Base-by-base conservation (phyloP, 208 protist genomes). In the Wallacemonas collosoma region DNA sequence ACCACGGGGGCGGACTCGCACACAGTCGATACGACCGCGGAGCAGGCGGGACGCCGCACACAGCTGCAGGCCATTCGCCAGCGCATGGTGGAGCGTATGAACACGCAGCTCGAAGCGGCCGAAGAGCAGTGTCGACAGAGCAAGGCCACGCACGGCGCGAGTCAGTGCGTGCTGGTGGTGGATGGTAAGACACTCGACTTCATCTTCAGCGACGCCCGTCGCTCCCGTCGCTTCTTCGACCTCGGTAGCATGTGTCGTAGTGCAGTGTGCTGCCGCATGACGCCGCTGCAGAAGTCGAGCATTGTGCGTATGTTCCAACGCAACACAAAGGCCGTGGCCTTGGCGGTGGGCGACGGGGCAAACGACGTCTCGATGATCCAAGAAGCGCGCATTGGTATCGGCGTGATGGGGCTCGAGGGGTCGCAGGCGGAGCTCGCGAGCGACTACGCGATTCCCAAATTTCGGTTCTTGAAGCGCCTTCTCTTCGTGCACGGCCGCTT, bases 351-450 rank as follows among this genome's bases (percentile, higher is more conserved):
- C 41, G 91, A 96, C 56, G 91, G 91, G 44, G 91, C 88, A 8
- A 98, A 98, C 80, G 95, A 98, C 71, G 95, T 96, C 14, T 85
- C 77, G 9, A 98, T 98, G 95, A 98, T 98, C 64, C 93, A 97
- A 71, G 82, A 88, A n/a, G 93, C 93, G 39, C 80, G 95, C n/a
- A 86, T 99, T 39, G 97, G 97, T 36, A 80, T 99, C 14, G 97
- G 97, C 44, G 97, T 99, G 40, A 94, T 95, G 73, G 97, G 98
- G n/a, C 82, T 96, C 53, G 97, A 99, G 63, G 98, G 98, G n/a
- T 92, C 84, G 56, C 97, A 99, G 77, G 98, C 97, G 0, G 95
- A 93, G 61, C 73, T 95, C 14, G 88, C 92, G 7, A 87, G 82
- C 40, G 97, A 99, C 71, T 98, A 93, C 81, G 87, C 96, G 54